Conservation (phyloP, 805 yeast genomes). For the Candida golubevii region DNA sequence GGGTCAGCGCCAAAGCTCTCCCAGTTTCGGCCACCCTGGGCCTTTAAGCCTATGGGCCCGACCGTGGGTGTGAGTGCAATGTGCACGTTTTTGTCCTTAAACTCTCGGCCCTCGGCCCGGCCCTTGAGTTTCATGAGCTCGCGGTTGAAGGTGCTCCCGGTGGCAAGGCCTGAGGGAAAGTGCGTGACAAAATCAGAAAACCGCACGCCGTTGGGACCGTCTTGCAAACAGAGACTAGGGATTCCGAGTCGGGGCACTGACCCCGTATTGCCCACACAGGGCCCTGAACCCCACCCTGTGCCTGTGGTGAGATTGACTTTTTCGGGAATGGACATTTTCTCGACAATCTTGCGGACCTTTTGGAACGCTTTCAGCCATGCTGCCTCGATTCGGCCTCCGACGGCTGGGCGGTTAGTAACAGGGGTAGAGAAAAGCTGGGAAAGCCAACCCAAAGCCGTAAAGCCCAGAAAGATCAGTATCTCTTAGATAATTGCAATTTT, state of each 20-base stretch:
- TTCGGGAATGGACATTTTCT: slow-evolving; percentile 53
- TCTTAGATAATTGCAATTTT: too few relatives aligned
- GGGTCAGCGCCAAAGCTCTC: slow-evolving; percentile 63
- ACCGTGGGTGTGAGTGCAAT: slow-evolving; percentile 53
- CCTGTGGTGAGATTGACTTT: slow-evolving; percentile 63
- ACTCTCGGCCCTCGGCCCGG: slow-evolving; percentile 54
- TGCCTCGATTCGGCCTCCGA: slow-evolving; percentile 45
- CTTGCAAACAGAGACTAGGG: slow-evolving; percentile 55
- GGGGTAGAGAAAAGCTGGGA: background rate
- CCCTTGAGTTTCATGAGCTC: slow-evolving; percentile 51
- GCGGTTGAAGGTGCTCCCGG: slow-evolving; percentile 55
- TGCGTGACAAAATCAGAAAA: slow-evolving; percentile 52
- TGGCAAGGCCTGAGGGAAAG: slow-evolving; percentile 56
- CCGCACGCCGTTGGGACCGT: slow-evolving; percentile 60
- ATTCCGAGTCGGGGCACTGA: slow-evolving; percentile 51
- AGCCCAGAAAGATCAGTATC: too few relatives aligned
- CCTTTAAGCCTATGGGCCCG: slow-evolving; percentile 60
- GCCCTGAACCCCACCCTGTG: slow-evolving; percentile 60
- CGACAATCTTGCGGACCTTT: slow-evolving; percentile 51
- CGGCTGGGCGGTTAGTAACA: slow-evolving; percentile 19
- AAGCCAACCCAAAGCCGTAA: too few relatives aligned
- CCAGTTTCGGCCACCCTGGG: slow-evolving; percentile 64
- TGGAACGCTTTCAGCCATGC: slow-evolving; percentile 57
- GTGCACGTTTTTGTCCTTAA: slow-evolving; percentile 50
- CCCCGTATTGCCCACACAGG: slow-evolving; percentile 60